These are phyloP conservation scores for Ascochyta fabae DNA, from an alignment of 2,329 filamentous ascomycete genomes.

Conservation along the genomic window DNA sequence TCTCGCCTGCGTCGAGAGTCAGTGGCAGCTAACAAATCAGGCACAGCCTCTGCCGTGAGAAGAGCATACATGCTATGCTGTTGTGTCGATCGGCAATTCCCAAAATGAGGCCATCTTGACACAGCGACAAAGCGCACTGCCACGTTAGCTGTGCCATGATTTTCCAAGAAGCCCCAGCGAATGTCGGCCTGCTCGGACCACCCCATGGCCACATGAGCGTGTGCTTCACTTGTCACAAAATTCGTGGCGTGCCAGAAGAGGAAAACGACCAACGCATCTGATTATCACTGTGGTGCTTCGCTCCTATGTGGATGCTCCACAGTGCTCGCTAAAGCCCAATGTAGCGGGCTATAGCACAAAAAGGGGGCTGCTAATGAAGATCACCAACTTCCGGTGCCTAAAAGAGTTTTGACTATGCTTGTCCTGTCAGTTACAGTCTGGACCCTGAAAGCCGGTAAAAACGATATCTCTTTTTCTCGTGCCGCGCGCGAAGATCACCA, in stretches of 20 bases:
- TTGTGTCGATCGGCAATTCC: not conserved
- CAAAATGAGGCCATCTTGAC: slow-evolving; percentile 2
- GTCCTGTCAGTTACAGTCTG: slow-evolving; percentile 8
- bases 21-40: not conserved
- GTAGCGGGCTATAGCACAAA: slow-evolving; percentile 7
- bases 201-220: not conserved
- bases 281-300: slow-evolving; percentile 1
- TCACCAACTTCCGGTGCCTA: not conserved
- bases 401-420: slow-evolving; percentile 1
- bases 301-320: slow-evolving; percentile 6
- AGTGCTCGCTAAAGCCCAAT: slow-evolving; percentile 7
- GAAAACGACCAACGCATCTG: slow-evolving; percentile 7
- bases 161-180: not conserved
- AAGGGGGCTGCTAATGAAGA: slow-evolving; percentile 3
- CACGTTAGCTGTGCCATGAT: not conserved
- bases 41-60: not conserved
- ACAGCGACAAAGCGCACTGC: not conserved
- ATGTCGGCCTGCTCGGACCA: slow-evolving; percentile 1
- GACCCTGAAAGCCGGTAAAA: slow-evolving; percentile 17
- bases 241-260: not conserved
- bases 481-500: slow-evolving; percentile 8
- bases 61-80: not conserved
- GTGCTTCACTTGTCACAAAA: not conserved
- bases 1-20: not conserved
- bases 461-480: slow-evolving; percentile 10